Conservation (phyloP, 768 basidiomycete genomes). For the Rubroboletus satanas region DNA sequence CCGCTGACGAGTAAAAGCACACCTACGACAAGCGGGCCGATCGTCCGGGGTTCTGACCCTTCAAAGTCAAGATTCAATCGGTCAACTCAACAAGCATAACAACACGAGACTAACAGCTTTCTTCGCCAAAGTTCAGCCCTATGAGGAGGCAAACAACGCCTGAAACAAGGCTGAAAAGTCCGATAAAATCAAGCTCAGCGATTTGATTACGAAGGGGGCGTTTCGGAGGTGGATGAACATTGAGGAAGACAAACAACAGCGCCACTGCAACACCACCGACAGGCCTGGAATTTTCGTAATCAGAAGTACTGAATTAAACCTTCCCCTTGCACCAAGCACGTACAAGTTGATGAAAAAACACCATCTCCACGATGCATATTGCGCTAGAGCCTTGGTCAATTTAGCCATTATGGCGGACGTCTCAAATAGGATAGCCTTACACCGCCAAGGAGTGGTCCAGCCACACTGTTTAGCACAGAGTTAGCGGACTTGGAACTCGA, state of each 20-base stretch:
- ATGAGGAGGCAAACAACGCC: slow-evolving; percentile 66
- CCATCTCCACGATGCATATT: slow-evolving; percentile 79
- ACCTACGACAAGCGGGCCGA: slow-evolving; percentile 56
- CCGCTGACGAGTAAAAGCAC: slow-evolving; percentile 45
- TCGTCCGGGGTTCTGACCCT: slow-evolving; percentile 59
- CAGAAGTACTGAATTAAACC: not conserved
- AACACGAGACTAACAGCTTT: slow-evolving; percentile 46
- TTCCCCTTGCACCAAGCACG: slow-evolving; percentile 11
- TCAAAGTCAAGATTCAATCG: not conserved
- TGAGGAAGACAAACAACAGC: slow-evolving; percentile 67
- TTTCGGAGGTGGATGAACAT: slow-evolving; percentile 66
- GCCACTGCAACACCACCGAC: slow-evolving; percentile 61
- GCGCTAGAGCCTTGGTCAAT: slow-evolving; percentile 51
- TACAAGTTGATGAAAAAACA: slow-evolving; percentile 74
- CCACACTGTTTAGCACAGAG: slow-evolving; percentile 37
- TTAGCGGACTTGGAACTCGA: not conserved
- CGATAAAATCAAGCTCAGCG: slow-evolving; percentile 67
- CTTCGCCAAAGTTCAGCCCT: slow-evolving; percentile 68
- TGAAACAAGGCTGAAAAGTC: slow-evolving; percentile 56
- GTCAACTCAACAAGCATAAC: not conserved
- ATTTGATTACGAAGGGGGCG: slow-evolving; percentile 55
- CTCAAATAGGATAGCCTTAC: slow-evolving; percentile 38
- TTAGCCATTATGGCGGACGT: not conserved
- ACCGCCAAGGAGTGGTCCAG: slow-evolving; percentile 78
- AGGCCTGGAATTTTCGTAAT: slow-evolving; percentile 42